Evolutionary conservation across 108 stramenopile genomes (phyloP), one percentile per base, ranked within the genome.

Genomic region (Pseudonitzschia pungens): DNA sequence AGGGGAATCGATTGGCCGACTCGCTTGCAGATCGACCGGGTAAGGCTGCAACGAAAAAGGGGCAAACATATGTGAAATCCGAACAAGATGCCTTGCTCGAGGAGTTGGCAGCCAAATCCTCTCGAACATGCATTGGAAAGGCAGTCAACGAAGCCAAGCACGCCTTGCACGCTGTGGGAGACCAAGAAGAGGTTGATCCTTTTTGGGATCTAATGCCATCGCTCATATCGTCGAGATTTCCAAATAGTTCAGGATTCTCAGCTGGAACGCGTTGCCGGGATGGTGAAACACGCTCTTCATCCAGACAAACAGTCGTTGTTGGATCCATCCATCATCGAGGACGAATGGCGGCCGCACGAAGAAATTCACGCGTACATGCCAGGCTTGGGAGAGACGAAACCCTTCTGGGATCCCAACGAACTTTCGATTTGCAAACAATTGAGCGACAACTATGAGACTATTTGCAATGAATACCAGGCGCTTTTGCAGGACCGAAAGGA

Each of bases 331-430:
- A 83, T 89, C 18, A 50, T 78, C 12, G 26, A 75, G 14, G 82
- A 92, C 83, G 84, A 83, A 18, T 82, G 77, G 72, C 78, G 93
- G 67, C 93, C 93, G n/a, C 82, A 85, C 40, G 63, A 82, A 7
- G 90, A 94, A 42, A 75, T 94, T 6, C 93, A 94, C 75, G 93
- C 93, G 9, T 94, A 89, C 76, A 91, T 94, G 89, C 90, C 90
- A 10, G 85, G 78, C 0, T 44, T 92, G 40, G 87, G 89, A 28
- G 64, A 65, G 11, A 81, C 86, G 9, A 50, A 82, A 57, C 90
- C 93, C 28, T 94, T 92, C 70, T 69, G 84, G 55, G 91, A 94
- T 70, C 81, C 93, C 8, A 51, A 33, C 32, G 51, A 71, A 32
- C 74, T 94, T 16, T 69, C 78, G 4, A 58, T 92, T 15, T 89